A percentile compares a stretch with the other conserved stretches of the same genome.
phyloP scores from a whole-genome alignment of 371 early-diverging fungal species.

The Synchytrium microbalum region DNA sequence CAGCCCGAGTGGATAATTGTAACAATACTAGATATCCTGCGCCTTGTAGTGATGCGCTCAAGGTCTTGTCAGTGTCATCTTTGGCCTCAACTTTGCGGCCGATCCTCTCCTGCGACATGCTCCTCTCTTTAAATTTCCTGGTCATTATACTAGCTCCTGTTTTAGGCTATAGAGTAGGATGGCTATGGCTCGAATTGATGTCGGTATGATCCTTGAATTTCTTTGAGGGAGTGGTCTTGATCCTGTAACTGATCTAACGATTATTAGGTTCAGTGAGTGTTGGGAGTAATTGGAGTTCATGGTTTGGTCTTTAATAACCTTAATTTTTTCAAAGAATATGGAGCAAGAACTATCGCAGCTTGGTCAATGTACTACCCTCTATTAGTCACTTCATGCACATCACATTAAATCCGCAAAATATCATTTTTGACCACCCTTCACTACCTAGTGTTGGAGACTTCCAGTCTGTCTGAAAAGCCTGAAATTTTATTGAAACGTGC shows the following conservation, averaged over 20 bases:
- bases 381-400: no score
- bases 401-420: no score
- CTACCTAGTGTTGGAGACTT: background rate
- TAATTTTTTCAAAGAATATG: background rate
- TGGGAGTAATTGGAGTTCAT: no score
- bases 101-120: background rate
- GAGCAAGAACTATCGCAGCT: background rate
- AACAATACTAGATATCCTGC: constrained; percentile 68
- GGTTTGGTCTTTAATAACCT: no score
- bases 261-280: no score
- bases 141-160: no score
- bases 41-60: constrained; percentile 26
- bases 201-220: no score
- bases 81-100: background rate
- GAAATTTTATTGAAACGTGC: constrained; percentile 23
- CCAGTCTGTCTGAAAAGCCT: background rate
- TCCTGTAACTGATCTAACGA: no score
- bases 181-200: background rate
- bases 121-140: no score
- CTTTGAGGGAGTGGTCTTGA: no score
- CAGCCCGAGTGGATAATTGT: constrained; percentile 68
- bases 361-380: background rate
- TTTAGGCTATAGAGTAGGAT: no score
- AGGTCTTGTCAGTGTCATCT: background rate
- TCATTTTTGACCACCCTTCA: background rate